Base-by-base conservation (phyloP, 202 grass and related monocot species). In the Bolboschoenoplectus hybrid region DNA sequence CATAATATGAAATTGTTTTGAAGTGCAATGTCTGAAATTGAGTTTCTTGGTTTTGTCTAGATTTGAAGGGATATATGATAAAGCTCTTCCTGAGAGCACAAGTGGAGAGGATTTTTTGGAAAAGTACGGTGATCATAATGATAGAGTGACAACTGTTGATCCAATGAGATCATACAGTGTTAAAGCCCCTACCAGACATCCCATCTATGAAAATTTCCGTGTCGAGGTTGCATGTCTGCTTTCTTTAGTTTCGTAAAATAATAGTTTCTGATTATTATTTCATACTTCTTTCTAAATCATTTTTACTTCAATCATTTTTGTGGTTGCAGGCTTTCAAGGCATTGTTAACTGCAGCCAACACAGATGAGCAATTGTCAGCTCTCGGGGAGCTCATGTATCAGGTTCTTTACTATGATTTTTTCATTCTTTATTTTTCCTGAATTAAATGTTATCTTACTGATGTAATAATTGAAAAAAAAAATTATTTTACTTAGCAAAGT, bases 311-410 rank as follows among this genome's bases (percentile, higher is more conserved):
- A 58, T 58, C 1, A 11, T 57, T 87, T 85, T 79, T 41, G 61
- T 55, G 12, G 20, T 26, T 84, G 46, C 86, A 98, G 97, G 87
- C 91, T 70, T 98, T 98, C 81, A 96, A 94, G 92, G 85, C 93
- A 82, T 91, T 98, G 84, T 84, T 98, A 83, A 92, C 90, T 43
- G 92, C 93, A 84, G 67, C 86, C 56, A 92, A 91, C 51, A 96
- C 90, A 87, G 93, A 96, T 6, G 93, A 92, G 66, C 97, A 98
- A 84, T 80, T 98, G 63, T 98, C 97, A 56, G 86, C 97, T 26
- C 93, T 98, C n/a, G 93, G 97, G 81, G 91, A 96, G 87, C 90
- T 98, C 61, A 98, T 94, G 93, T 98, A 96, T 86, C 97, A 96
- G 93, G 97, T 96, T 91, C 83, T 67, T 78, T 76, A 68, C 7